Base-by-base conservation (phyloP, 805 yeast genomes). In the Schizosaccharomyces octosporus region DNA sequence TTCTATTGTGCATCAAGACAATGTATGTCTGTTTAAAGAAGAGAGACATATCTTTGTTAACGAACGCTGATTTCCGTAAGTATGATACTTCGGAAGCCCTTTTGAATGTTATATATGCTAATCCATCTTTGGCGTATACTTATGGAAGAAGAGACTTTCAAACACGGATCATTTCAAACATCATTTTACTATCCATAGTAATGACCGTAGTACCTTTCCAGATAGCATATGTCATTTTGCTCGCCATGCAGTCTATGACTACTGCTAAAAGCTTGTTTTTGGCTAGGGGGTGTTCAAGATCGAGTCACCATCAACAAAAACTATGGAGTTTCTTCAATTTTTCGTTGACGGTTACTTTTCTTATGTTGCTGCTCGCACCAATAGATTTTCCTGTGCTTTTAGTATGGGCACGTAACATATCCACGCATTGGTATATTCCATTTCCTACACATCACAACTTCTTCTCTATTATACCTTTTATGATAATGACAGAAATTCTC, bases 371-470 rank as follows among this genome's bases (percentile, higher is more conserved):
- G 84, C 76, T 86, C 9, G 71, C 86, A 4, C 95, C 95, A 0
- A 80, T 87, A 24, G 84, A 84, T 66, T 73, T 82, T 0, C 95
- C 96, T 0, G 81, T 85, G 1, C 69, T 88, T 36, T 74, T 87
- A 63, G 95, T 88, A 1, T 87, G 88, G 75, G 72, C 85, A 42
- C 95, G 86, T 67, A 85, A 88, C 67, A 74, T 87, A 63, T 77
- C 84, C 1, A 76, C 87, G 21, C 79, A 77, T 65, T 86, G 95
- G 95, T 78, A 76, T 62, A 85, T 93, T 0, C 88, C 95, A 19
- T 87, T 87, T 67, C 79, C 85, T 5, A 84, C 95, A 0, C 95
- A 87, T 69, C 95, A 89, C 69, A 88, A 87, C 67, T 74, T 85
- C 54, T 70, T 88, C 61, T 84, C 95, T 0, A 79, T 88, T 29